These are phyloP conservation scores for Stachybotrys chartarum DNA, from an alignment of 2,329 filamentous ascomycete species.

Conservation along the genomic window DNA sequence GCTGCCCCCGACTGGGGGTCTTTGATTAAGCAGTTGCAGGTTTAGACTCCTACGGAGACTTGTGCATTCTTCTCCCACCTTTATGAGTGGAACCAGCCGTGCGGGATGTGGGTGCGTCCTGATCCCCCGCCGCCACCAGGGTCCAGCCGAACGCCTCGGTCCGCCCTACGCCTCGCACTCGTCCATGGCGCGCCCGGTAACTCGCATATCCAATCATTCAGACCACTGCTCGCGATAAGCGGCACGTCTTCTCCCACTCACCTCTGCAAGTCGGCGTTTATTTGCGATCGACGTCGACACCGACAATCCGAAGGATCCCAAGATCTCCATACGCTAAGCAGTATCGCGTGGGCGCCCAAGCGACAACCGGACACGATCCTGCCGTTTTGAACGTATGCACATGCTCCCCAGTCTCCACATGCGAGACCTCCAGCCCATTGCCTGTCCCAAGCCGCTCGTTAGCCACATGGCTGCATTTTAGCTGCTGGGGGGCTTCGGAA, in stretches of 20 bases:
- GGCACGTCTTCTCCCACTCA: neutral
- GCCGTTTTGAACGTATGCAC: constrained; percentile 65
- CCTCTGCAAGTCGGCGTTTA: constrained; percentile 8
- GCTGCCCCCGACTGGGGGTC: neutral
- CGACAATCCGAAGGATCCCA: constrained; percentile 62
- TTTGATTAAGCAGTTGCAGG: neutral
- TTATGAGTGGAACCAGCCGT: neutral
- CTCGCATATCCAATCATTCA: neutral
- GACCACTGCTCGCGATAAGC: neutral
- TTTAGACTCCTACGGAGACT: neutral
- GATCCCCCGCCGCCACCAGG: neutral
- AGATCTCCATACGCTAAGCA: constrained; percentile 67
- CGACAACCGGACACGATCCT: constrained; percentile 57
- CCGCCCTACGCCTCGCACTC: neutral
- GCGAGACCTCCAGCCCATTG: constrained; percentile 59
- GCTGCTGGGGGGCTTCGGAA: neutral
- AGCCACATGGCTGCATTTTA: neutral
- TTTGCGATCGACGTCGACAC: constrained; percentile 41
- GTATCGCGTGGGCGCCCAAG: constrained; percentile 71
- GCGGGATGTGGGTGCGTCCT: neutral
- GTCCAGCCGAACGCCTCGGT: neutral
- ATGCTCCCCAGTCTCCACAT: constrained; percentile 67
- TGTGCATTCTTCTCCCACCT: neutral
- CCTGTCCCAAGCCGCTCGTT: constrained; percentile 24
- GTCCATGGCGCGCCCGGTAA: neutral